Conservation (phyloP, 1,284 basidiomycete species). For the Sanguinoderma infundibulare region DNA sequence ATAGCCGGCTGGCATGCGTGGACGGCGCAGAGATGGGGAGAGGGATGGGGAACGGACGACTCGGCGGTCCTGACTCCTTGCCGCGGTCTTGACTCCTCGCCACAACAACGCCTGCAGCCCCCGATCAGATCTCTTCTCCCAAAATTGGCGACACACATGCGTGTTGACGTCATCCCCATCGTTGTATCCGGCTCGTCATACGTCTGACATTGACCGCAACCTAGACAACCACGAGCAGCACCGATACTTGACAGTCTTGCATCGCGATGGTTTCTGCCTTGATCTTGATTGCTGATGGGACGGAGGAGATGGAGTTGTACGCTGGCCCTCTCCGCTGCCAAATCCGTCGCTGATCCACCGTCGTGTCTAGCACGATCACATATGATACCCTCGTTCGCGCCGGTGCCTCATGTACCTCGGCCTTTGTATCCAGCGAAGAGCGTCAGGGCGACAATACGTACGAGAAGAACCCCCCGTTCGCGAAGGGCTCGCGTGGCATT, state of each 20-base stretch:
- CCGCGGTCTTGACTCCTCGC: neutral
- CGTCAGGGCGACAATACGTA: slow-evolving; percentile 7
- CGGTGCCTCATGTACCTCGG: slow-evolving; percentile 66
- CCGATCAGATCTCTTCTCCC: neutral
- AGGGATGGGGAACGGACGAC: neutral
- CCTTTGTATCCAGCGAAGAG: slow-evolving; percentile 55
- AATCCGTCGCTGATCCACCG: neutral
- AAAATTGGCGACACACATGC: neutral
- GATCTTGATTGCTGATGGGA: slow-evolving; percentile 86
- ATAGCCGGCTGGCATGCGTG: neutral
- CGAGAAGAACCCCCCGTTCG: slow-evolving; percentile 43
- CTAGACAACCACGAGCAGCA: neutral
- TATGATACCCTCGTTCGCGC: slow-evolving; percentile 83
- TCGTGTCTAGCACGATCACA: slow-evolving; percentile 63
- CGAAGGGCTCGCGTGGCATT: slow-evolving; percentile 75
- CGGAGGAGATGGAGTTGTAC: slow-evolving; percentile 90
- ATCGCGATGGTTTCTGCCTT: slow-evolving; percentile 58
- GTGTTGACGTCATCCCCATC: slow-evolving; percentile 11
- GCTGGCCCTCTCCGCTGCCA: slow-evolving; percentile 26
- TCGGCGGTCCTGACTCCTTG: no score
- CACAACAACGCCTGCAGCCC: neutral
- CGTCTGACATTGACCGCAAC: slow-evolving; percentile 3
- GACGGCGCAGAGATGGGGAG: neutral
- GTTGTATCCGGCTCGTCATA: neutral
- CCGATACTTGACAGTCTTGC: neutral